phyloP scores from a whole-genome alignment of 2,329 filamentous ascomycete genomes.

The Metarhizium brunneum region DNA sequence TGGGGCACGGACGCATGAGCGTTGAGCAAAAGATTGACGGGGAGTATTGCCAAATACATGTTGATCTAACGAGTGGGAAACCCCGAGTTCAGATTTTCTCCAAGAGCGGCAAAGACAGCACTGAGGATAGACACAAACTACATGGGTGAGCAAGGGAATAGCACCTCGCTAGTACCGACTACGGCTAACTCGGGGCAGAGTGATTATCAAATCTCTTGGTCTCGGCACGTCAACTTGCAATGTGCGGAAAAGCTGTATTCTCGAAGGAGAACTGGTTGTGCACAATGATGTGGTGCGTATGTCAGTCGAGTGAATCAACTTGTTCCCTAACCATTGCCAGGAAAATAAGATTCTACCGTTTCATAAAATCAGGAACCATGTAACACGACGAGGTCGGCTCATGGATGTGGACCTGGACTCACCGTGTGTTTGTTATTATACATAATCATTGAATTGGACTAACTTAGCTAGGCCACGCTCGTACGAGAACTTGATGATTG shows the following conservation, averaged over 20 bases:
- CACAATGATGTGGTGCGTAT: conserved; percentile 52
- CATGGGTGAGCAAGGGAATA: conserved; percentile 34
- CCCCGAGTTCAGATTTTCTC: conserved; percentile 72
- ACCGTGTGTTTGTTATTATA: conserved; percentile 33
- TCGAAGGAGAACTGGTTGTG: conserved; percentile 77
- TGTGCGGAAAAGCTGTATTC: conserved; percentile 58
- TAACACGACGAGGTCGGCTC: conserved; percentile 61
- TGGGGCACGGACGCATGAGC: conserved; percentile 55
- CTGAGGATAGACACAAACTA: conserved; percentile 54
- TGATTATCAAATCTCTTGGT: conserved; percentile 54
- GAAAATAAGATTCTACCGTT: conserved; percentile 62
- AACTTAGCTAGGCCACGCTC: conserved; percentile 31
- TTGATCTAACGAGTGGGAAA: conserved; percentile 51
- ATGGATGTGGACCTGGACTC: conserved; percentile 63
- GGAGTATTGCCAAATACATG: conserved; percentile 83
- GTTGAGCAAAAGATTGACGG: conserved; percentile 79
- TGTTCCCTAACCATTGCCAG: conserved; percentile 18
- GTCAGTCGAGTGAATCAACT: too few species aligned
- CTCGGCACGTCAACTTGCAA: conserved; percentile 50
- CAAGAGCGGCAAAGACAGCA: conserved; percentile 87
- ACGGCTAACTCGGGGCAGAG: conserved; percentile 20
- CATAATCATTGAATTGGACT: conserved; percentile 6
- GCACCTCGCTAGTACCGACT: conserved; percentile 1
- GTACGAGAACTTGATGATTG: conserved; percentile 50
- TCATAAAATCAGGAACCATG: conserved; percentile 73